phyloP scores from a whole-genome alignment of 2,329 filamentous ascomycete genomes.

The Cryoendolithus antarcticus region DNA sequence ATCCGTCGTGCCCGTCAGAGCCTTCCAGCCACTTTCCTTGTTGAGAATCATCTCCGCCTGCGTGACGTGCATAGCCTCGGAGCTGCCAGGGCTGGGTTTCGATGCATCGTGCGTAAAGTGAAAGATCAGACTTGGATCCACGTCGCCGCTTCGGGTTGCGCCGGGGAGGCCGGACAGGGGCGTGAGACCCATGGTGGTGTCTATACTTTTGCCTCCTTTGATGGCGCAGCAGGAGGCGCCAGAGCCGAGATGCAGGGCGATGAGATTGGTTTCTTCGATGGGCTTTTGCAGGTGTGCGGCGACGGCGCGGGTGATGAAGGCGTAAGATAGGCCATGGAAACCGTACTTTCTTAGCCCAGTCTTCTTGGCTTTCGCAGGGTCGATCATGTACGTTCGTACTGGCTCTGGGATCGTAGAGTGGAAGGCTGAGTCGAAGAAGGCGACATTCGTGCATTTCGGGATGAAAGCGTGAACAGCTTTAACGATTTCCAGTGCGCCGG shows the following conservation, averaged over 20 bases:
- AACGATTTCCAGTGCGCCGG: slow-evolving; percentile 64
- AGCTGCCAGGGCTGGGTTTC: slow-evolving; percentile 58
- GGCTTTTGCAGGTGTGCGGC: slow-evolving; percentile 53
- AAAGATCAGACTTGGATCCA: slow-evolving; percentile 80
- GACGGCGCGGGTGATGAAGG: slow-evolving; percentile 62
- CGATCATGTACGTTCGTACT: slow-evolving; percentile 69
- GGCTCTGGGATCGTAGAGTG: slow-evolving; percentile 62
- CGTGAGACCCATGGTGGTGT: slow-evolving; percentile 79
- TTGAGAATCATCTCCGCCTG: slow-evolving; percentile 80
- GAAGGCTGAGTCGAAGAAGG: slow-evolving; percentile 81
- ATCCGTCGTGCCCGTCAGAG: slow-evolving; percentile 72
- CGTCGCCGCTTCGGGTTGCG: slow-evolving; percentile 68
- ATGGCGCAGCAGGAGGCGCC: slow-evolving; percentile 76
- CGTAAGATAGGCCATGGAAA: slow-evolving; percentile 81
- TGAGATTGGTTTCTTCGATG: slow-evolving; percentile 51
- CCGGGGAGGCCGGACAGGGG: slow-evolving; percentile 78
- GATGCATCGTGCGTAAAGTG: slow-evolving; percentile 78
- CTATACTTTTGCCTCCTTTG: slow-evolving; percentile 49
- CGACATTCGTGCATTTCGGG: slow-evolving; percentile 61
- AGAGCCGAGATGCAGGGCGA: slow-evolving; percentile 74
- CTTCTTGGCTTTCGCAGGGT: slow-evolving; percentile 55
- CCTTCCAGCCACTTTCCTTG: slow-evolving; percentile 74
- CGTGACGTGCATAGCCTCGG: slow-evolving; percentile 64
- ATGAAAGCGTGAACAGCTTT: slow-evolving; percentile 52
- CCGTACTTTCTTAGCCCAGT: slow-evolving; percentile 79